These are phyloP conservation scores for Syzygium syzygioides DNA, from an alignment of 441 rosid genomes.

Conservation along the genomic window DNA sequence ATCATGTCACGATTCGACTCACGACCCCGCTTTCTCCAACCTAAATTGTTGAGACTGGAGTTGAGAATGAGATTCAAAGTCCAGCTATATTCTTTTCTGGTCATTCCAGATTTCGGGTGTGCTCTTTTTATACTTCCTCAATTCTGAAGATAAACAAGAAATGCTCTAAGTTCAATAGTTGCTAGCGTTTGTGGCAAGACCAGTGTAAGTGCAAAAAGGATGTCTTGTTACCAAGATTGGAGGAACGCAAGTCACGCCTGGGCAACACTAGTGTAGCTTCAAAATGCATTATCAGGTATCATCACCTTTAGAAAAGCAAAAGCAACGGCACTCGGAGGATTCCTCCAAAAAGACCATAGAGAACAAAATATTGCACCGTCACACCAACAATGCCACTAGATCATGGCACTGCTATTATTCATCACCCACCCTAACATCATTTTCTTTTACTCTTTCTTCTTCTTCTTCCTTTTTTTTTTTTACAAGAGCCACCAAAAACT, in stretches of 20 bases:
- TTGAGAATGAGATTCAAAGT: conserved; percentile 23
- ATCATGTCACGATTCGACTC: background rate
- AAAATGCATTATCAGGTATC: background rate
- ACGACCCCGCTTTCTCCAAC: background rate
- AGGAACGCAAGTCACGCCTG: background rate
- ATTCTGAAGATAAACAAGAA: background rate
- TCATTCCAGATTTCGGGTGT: background rate
- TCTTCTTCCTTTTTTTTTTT: background rate
- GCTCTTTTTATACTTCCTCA: background rate
- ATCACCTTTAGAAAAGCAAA: background rate
- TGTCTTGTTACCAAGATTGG: background rate
- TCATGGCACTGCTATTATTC: background rate
- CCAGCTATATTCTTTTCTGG: background rate
- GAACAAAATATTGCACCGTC: background rate
- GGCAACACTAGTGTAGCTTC: background rate
- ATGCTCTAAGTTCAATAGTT: background rate
- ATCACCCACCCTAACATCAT: background rate
- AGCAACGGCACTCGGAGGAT: background rate
- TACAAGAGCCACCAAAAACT: too few species aligned
- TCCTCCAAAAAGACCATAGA: background rate
- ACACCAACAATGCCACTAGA: background rate
- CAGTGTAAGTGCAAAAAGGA: background rate
- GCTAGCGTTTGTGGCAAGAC: background rate
- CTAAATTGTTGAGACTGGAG: background rate
- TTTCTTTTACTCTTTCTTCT: background rate